A percentile compares a stretch with the other conserved stretches of the same genome.
phyloP scores from a whole-genome alignment of 1,284 basidiomycete genomes.

The Pseudozyma flocculosa region DNA sequence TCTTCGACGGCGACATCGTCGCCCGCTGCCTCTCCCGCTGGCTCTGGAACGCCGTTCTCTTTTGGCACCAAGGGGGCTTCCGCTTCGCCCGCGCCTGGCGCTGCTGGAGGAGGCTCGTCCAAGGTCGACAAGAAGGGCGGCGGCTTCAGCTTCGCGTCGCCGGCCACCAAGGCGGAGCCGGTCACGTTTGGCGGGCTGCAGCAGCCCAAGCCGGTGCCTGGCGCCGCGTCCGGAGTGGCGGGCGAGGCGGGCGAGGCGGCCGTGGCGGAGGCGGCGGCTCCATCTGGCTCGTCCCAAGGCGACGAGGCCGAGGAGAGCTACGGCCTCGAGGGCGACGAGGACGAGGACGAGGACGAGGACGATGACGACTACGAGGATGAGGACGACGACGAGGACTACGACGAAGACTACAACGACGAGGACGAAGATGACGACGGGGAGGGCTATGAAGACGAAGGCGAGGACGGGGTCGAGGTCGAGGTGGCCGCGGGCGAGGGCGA shows the following conservation, averaged over 20 bases:
- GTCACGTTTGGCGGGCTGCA: too few species aligned
- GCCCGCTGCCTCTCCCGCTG: not conserved
- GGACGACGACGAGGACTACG: slow-evolving; percentile 1
- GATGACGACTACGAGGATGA: not conserved
- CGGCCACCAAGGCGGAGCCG: slow-evolving; percentile 2
- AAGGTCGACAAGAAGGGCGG: not conserved
- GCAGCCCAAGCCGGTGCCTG: too few species aligned
- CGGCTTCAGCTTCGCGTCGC: slow-evolving; percentile 3
- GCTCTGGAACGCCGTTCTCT: slow-evolving; percentile 2
- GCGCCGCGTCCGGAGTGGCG: too few species aligned
- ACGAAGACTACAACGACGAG: slow-evolving; percentile 60
- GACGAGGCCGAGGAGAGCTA: too few species aligned
- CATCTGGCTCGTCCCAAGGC: too few species aligned
- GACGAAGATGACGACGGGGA: slow-evolving; percentile 75
- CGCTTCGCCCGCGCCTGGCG: too few species aligned
- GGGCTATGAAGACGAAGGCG: slow-evolving; percentile 61
- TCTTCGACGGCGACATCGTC: slow-evolving; percentile 6
- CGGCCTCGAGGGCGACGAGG: not conserved
- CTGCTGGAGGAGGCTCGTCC: too few species aligned
- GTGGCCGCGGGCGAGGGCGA: slow-evolving; percentile 41
- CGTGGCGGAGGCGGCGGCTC: too few species aligned
- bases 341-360: slow-evolving; percentile 2
- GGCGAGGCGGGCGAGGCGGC: slow-evolving; percentile 2
- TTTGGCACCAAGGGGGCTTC: too few species aligned
- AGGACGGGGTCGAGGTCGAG: slow-evolving; percentile 16